phyloP scores from a whole-genome alignment of 495 filamentous ascomycete species.

The Chaetomidium leptoderma region DNA sequence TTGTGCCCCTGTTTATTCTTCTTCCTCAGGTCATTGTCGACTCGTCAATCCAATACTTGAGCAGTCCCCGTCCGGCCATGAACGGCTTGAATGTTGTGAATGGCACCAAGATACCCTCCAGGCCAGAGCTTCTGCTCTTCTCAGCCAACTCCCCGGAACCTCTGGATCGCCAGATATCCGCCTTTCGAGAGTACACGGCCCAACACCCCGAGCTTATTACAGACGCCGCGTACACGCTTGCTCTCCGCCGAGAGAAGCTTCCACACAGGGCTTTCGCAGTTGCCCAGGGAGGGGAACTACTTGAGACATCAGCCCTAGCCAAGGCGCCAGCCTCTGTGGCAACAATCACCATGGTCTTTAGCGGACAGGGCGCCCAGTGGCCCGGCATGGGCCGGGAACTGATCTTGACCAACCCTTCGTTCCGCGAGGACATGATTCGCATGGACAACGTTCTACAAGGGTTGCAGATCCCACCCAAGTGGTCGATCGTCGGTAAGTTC shows the following conservation, averaged over 20 bases:
- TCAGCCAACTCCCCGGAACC: constrained; percentile 1
- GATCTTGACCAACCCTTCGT: neutral
- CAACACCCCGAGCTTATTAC: constrained; percentile 18
- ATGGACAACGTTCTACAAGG: constrained; percentile 1
- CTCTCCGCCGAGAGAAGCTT: constrained; percentile 33
- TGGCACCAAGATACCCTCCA: neutral
- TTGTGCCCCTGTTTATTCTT: neutral
- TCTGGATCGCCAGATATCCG: neutral
- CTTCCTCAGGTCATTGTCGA: neutral
- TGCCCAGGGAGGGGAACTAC: constrained; percentile 30
- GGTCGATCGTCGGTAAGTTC: constrained; percentile 2
- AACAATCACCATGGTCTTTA: neutral
- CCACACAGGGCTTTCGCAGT: constrained; percentile 22
- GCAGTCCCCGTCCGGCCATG: neutral
- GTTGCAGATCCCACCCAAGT: neutral
- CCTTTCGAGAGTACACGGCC: neutral
- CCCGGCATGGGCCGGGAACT: neutral
- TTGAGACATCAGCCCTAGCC: constrained; percentile 12
- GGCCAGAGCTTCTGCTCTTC: neutral
- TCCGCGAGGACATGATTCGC: constrained; percentile 25
- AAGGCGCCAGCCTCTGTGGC: neutral
- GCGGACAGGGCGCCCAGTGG: constrained; percentile 4
- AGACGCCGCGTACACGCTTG: constrained; percentile 26
- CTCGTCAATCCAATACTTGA: neutral
- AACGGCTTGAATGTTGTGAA: neutral